Conservation (phyloP, 2,329 filamentous ascomycete genomes). For the Cladosporium sp. region DNA sequence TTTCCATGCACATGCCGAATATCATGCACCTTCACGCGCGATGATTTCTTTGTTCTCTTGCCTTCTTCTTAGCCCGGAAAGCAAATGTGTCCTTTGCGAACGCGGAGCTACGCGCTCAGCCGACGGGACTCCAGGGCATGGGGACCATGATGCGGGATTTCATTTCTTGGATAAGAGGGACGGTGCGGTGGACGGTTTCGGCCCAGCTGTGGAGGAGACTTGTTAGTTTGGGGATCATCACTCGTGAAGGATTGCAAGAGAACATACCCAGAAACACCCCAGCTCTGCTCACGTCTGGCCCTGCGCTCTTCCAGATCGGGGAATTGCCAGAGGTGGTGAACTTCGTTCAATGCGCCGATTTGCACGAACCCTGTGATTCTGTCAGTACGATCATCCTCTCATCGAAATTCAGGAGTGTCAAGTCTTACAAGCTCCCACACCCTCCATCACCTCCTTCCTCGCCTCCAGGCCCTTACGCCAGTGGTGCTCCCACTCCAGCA, state of each 20-base stretch:
- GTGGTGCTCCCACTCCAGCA: slow-evolving; percentile 98
- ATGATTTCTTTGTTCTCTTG: too few relatives aligned
- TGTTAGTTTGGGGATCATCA: neutral
- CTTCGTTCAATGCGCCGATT: slow-evolving; percentile 94
- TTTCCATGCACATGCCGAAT: too few relatives aligned
- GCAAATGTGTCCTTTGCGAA: too few relatives aligned
- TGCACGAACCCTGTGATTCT: slow-evolving; percentile 89
- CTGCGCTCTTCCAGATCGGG: slow-evolving; percentile 93
- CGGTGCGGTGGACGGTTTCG: slow-evolving; percentile 96
- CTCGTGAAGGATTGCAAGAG: neutral
- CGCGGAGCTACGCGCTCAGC: too few relatives aligned
- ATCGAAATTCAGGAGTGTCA: neutral
- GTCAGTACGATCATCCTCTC: slow-evolving; percentile 38
- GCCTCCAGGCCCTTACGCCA: slow-evolving; percentile 91
- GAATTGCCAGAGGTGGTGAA: slow-evolving; percentile 98
- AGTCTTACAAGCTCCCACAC: slow-evolving; percentile 33
- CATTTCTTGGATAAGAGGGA: slow-evolving; percentile 94
- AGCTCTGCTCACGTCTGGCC: slow-evolving; percentile 84
- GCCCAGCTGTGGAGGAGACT: slow-evolving; percentile 37
- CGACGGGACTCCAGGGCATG: slow-evolving; percentile 94
- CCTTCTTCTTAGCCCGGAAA: too few relatives aligned
- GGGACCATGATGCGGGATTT: slow-evolving; percentile 89
- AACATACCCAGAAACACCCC: slow-evolving; percentile 66
- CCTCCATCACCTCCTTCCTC: slow-evolving; percentile 94
- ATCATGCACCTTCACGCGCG: too few relatives aligned